Evolutionary conservation across 129 eudicot species (phyloP), one percentile per base, ranked within the genome.

Genomic region (Rutidosis leptorrhynchoides): DNA sequence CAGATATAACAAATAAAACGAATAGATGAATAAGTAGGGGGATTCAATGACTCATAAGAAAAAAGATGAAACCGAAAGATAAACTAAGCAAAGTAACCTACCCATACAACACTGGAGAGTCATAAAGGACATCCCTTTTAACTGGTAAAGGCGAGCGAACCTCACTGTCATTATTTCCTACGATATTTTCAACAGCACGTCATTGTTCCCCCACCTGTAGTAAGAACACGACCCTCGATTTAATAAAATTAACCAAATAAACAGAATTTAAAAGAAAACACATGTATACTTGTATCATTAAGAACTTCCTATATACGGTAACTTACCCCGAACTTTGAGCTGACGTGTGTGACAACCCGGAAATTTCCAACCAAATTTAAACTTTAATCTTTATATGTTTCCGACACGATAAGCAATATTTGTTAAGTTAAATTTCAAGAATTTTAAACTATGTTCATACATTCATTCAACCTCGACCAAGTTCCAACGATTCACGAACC

Each of bases 141-240:
- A 84, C 91, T 3, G 91, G 96, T 69, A 88, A 64, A 74, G 96
- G 96, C 20, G 91, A 72, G 14, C 96, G 88, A 4, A 88, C 76
- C 55, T 73, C 85, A 58, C 73, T 81, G 17, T 58, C 86, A 35
- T 51, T 81, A 24, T 45, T 65, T 71, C 16, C 77, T 58, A 21
- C 35, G 16, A 23, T 30, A 64, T 46, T 54, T 51, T 57, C 56
- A n/a, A 8, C n/a, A 78, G 78, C 9, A 54, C 35, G 12, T 76
- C 75, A 62, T 33, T 84, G 22, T 64, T 83, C 46, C n/a, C 40
- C 7, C 65, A 74, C 22, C 88, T 84, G 78, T 53, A 45, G 17
- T 59, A 77, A 59, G 61, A 67, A 56, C 51, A 67, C 20, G 54
- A 46, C n/a, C n/a, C 43, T 48, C 62, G 8, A 71, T 23, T 61